Evolutionary conservation across 257 asterid genomes (phyloP).

Genomic region (Phtheirospermum japonicum): DNA sequence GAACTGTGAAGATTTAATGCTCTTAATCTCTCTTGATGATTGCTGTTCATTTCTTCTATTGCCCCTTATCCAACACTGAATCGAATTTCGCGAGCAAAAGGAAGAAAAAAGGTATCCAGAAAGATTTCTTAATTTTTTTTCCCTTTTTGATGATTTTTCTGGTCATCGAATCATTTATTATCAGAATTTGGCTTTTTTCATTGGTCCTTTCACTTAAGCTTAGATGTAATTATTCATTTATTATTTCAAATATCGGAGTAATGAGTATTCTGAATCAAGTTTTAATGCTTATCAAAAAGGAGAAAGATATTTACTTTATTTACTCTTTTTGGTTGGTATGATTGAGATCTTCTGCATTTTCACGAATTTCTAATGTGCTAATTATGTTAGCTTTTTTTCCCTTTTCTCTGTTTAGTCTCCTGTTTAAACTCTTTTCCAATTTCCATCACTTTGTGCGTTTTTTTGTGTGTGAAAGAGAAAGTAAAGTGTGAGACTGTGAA

Average conservation of each 20-base stretch:
- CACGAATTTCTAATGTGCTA: conserved; percentile 12
- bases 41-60: no score
- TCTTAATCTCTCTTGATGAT: no score
- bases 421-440: conserved; percentile 22
- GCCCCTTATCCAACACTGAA: background rate
- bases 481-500: background rate
- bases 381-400: conserved; percentile 2
- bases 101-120: conserved; percentile 5
- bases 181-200: background rate
- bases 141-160: conserved; percentile 1
- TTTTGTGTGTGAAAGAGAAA: conserved; percentile 19
- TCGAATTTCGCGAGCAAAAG: background rate
- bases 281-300: conserved; percentile 21
- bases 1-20: no score
- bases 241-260: conserved; percentile 2
- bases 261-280: conserved; percentile 11
- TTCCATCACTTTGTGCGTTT: conserved; percentile 5
- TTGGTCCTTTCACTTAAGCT: background rate
- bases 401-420: background rate
- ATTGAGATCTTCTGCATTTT: conserved; percentile 25
- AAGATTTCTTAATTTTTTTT: background rate
- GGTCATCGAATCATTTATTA: background rate
- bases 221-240: background rate
- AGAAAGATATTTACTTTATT: conserved; percentile 12
- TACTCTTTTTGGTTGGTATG: conserved; percentile 21